Conservation (phyloP, 2,329 filamentous ascomycete species). For the Alternaria brassicae region DNA sequence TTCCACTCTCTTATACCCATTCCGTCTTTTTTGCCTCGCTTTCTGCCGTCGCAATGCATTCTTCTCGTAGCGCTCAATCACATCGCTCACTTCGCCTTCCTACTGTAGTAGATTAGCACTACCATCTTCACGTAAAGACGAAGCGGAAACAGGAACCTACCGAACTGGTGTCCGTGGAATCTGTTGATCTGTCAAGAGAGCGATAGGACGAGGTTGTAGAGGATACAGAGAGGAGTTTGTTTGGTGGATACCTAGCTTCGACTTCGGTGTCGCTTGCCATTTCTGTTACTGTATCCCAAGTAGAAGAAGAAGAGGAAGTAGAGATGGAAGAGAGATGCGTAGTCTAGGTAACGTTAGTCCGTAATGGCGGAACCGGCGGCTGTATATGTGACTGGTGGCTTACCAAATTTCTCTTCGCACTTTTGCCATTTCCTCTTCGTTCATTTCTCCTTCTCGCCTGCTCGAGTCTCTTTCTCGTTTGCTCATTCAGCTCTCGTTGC, state of each 20-base stretch:
- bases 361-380: background rate
- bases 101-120: background rate
- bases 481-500: background rate
- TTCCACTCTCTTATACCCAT: background rate
- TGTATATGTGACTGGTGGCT: background rate
- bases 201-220: background rate
- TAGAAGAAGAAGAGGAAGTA: background rate
- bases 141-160: background rate
- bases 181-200: background rate
- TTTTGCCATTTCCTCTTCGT: background rate
- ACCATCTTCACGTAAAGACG: background rate
- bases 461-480: background rate
- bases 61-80: conserved; percentile 5
- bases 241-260: background rate
- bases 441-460: background rate
- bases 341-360: background rate
- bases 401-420: background rate
- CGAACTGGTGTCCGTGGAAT: background rate
- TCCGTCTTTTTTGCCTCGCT: background rate
- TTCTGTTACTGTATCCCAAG: background rate
- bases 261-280: background rate
- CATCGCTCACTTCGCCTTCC: conserved; percentile 6
- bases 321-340: background rate
- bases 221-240: background rate
- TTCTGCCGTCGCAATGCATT: conserved; percentile 1